Conservation (phyloP, 2,329 filamentous ascomycete genomes). For the Aspergillus sergii region DNA sequence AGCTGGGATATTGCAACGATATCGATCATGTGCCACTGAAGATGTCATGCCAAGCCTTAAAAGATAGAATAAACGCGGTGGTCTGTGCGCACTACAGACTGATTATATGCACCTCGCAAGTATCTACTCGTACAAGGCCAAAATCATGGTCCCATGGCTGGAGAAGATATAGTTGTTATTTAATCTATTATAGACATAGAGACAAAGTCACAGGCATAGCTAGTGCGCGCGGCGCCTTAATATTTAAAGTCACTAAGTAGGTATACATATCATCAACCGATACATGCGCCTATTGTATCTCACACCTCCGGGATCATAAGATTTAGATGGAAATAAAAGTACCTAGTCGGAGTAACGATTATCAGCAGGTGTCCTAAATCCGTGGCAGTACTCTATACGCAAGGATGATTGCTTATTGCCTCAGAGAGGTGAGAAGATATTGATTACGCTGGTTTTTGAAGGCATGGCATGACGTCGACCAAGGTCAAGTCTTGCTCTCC, state of each 20-base stretch:
- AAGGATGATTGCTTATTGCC: slow-evolving; percentile 13
- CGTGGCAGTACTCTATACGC: background rate
- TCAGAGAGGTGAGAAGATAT: slow-evolving; percentile 70
- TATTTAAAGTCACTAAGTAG: background rate
- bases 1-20: background rate
- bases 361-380: slow-evolving; percentile 7
- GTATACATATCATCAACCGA: background rate
- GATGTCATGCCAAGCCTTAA: slow-evolving; percentile 36
- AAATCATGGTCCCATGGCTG: background rate
- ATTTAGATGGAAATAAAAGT: background rate
- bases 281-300: background rate
- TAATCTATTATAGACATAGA: background rate
- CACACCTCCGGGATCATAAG: background rate
- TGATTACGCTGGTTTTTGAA: slow-evolving; percentile 63
- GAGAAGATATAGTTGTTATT: background rate
- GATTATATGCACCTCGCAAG: background rate
- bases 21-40: slow-evolving; percentile 8
- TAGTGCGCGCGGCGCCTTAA: background rate
- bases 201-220: background rate
- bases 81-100: background rate
- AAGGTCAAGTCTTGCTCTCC: slow-evolving; percentile 39
- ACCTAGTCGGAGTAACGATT: background rate
- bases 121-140: background rate
- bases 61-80: background rate
- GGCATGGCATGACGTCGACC: slow-evolving; percentile 50